Evolutionary conservation across 2,329 filamentous ascomycete genomes (phyloP), one percentile per base, ranked within the genome.

Genomic region (Epichloe uncinata): DNA sequence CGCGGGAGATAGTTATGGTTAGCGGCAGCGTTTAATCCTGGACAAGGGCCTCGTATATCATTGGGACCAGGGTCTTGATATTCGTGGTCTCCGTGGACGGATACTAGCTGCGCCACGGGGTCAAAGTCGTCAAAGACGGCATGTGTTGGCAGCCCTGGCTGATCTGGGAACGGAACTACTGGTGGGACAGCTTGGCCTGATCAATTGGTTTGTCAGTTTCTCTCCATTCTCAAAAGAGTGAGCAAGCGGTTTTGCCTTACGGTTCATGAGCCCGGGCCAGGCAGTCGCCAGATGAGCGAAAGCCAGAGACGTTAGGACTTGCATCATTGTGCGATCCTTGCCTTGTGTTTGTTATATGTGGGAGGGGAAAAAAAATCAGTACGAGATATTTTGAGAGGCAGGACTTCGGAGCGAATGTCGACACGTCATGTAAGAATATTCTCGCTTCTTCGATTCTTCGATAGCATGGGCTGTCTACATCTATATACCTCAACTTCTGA

Each of bases 1-100:
- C 61, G 57, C 30, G 57, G 56, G 9, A 66, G 55, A 45, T 64
- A 66, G 16, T 61, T 61, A 33, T 66, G 63, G 50, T 66, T 66
- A 11, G 64, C 62, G n/a, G 64, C 49, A 2, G 56, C 57, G 38
- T 66, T 65, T 11, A 66, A 55, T 3, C 62, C 63, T 1, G 64
- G 62, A 33, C 63, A 66, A 8, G 45, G 40, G 5, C 50, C 52
- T 41, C 50, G 47, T 3, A 35, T 33, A 13, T 52, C 50, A 5
- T 47, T 15, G 4, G 38, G 43, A 13, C 44, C 40, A 2, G 50
- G 50, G 5, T 45, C 43, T 45, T 11, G 33, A 33, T 45, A 45
- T 36, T 45, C 43, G 13, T 45, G 45, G 18, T 47, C 18, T 7
- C 45, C 45, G 5, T 47, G 45, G 16, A 47, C 36, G 6, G 45